A percentile compares a stretch with the other conserved stretches of the same genome.
Evolutionary conservation across 2,329 filamentous ascomycete genomes (phyloP).

Genomic region (Colletotrichum aenigma): DNA sequence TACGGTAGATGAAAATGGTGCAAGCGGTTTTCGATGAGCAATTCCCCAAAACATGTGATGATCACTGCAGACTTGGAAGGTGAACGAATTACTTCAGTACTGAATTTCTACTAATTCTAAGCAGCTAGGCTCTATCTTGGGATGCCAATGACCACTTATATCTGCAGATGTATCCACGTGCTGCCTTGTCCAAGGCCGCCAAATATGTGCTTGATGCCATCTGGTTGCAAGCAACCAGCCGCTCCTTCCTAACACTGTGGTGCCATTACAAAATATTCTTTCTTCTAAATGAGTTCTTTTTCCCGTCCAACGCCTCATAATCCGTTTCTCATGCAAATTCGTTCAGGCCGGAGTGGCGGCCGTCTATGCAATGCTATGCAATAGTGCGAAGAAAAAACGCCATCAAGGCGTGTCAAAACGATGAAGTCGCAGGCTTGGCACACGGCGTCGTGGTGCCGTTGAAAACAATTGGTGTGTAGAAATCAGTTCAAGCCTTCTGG

Average conservation of each 20-base stretch:
- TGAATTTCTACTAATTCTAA: constrained; percentile 1
- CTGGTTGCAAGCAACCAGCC: background rate
- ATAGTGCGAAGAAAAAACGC: background rate
- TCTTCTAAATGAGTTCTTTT: background rate
- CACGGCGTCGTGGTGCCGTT: background rate
- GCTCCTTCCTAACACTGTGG: background rate
- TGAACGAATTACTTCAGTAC: background rate
- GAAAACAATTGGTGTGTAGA: background rate
- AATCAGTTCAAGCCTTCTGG: background rate
- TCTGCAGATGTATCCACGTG: background rate
- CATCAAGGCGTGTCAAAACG: background rate
- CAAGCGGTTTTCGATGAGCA: background rate
- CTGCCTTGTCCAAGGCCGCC: background rate
- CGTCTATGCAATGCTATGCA: constrained; percentile 13
- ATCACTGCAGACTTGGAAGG: background rate
- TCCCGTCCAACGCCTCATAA: constrained; percentile 16
- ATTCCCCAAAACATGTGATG: background rate
- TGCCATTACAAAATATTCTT: background rate
- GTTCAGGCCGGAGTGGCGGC: background rate
- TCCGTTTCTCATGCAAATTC: constrained; percentile 18
- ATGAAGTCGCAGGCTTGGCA: background rate
- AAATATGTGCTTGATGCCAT: background rate
- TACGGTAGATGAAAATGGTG: background rate
- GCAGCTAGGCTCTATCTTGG: background rate
- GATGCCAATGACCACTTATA: background rate